Conservation (phyloP, 495 filamentous ascomycete species). For the Melanomma pulvis-pyrius region DNA sequence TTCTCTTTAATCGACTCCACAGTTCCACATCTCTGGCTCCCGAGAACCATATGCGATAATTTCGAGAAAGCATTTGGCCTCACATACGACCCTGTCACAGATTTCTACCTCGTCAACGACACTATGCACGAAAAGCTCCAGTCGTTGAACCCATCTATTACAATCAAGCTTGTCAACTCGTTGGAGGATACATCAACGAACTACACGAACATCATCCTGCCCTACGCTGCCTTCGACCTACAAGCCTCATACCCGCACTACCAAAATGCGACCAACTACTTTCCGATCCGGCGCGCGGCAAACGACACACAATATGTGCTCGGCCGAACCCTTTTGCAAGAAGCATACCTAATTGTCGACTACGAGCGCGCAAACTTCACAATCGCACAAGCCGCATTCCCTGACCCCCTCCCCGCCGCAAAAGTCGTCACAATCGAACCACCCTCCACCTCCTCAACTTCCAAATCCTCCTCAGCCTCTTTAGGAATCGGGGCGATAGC, state of each 20-base stretch:
- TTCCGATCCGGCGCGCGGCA: conserved; percentile 41
- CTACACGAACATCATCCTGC: conserved; percentile 40
- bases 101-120: conserved; percentile 43
- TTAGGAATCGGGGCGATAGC: conserved; percentile 34
- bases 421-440: conserved; percentile 37
- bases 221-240: conserved; percentile 42
- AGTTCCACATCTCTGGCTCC: conserved; percentile 45
- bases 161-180: conserved; percentile 41
- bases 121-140: conserved; percentile 39
- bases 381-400: conserved; percentile 37
- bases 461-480: conserved; percentile 8
- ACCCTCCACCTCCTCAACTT: not conserved
- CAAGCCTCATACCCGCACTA: conserved; percentile 37
- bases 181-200: conserved; percentile 27
- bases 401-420: conserved; percentile 30
- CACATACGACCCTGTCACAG: conserved; percentile 39
- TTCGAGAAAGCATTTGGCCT: conserved; percentile 44
- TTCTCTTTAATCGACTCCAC: conserved; percentile 43
- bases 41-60: conserved; percentile 39
- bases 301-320: conserved; percentile 41
- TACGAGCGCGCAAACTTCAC: conserved; percentile 43
- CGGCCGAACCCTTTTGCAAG: conserved; percentile 41
- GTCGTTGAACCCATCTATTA: conserved; percentile 39
- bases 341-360: conserved; percentile 44
- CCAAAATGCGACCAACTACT: conserved; percentile 41